Evolutionary conservation across 2,329 filamentous ascomycete species (phyloP).

Genomic region (Daldinia sp.): DNA sequence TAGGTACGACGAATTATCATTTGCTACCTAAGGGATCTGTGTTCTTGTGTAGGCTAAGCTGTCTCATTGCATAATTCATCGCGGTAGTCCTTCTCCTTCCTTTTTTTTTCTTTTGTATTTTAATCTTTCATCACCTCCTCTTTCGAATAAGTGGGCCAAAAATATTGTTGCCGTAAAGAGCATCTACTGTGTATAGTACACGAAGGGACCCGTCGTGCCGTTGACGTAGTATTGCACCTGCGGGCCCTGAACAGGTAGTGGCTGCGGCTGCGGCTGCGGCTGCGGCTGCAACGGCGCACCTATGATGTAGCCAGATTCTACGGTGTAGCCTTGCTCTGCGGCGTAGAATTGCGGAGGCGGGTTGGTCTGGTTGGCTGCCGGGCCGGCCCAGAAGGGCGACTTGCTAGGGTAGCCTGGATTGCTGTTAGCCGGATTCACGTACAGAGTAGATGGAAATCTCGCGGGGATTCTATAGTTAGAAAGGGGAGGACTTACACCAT

Average conservation of each 20-base stretch:
- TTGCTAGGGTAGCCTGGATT: conserved; percentile 25
- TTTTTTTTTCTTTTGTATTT: background rate
- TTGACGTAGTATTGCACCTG: conserved; percentile 26
- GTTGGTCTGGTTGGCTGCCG: background rate
- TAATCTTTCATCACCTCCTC: no score
- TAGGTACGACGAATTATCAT: no score
- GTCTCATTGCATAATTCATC: background rate
- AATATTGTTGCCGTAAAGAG: background rate
- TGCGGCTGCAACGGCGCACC: background rate
- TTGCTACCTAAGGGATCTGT: background rate
- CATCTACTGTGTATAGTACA: conserved; percentile 17
- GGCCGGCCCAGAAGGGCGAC: conserved; percentile 29
- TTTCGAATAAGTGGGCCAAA: background rate
- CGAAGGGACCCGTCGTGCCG: conserved; percentile 8
- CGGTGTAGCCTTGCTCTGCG: conserved; percentile 19
- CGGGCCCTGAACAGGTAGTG: conserved; percentile 1
- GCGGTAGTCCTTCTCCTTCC: no score
- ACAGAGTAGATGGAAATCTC: background rate
- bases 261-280: background rate
- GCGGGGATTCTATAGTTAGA: background rate
- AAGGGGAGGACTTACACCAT: conserved; percentile 24
- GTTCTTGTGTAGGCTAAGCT: background rate
- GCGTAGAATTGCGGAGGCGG: conserved; percentile 20
- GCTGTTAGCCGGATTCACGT: background rate
- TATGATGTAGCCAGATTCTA: conserved; percentile 13